These are phyloP conservation scores for Solanum chaucha DNA, from an alignment of 257 asterid species.

Conservation along the genomic window DNA sequence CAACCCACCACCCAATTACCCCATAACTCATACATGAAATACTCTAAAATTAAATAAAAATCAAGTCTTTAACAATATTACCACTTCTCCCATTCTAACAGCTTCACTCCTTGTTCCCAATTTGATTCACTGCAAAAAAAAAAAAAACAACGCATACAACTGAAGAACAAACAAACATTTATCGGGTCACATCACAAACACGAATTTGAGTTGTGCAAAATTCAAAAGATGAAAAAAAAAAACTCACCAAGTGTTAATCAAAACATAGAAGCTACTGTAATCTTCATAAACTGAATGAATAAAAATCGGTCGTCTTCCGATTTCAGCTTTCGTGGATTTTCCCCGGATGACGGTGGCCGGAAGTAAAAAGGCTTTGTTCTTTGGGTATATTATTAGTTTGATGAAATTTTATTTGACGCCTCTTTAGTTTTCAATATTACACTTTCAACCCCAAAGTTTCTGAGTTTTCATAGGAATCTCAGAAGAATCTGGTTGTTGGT, in stretches of 20 bases:
- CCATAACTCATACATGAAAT: background rate
- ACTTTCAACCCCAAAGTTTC: background rate
- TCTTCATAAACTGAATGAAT: background rate
- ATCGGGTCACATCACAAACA: background rate
- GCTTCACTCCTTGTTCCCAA: background rate
- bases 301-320: background rate
- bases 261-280: background rate
- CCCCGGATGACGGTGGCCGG: background rate
- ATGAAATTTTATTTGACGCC: background rate
- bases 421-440: background rate
- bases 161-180: background rate
- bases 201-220: background rate
- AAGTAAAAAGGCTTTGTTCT: background rate
- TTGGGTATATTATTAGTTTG: background rate
- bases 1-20: background rate
- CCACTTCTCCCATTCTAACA: conserved; percentile 2
- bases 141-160: background rate
- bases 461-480: background rate
- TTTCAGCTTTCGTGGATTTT: background rate
- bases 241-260: background rate
- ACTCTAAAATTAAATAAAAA: background rate
- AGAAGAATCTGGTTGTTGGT: background rate
- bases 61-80: background rate
- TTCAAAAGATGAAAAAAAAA: background rate
- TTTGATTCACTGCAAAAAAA: background rate